Percentiles rank a stretch among this genome's conserved stretches.
These are phyloP conservation scores for Rhodomyrtus psidioides DNA, from an alignment of 441 rosid genomes.

Conservation along the genomic window DNA sequence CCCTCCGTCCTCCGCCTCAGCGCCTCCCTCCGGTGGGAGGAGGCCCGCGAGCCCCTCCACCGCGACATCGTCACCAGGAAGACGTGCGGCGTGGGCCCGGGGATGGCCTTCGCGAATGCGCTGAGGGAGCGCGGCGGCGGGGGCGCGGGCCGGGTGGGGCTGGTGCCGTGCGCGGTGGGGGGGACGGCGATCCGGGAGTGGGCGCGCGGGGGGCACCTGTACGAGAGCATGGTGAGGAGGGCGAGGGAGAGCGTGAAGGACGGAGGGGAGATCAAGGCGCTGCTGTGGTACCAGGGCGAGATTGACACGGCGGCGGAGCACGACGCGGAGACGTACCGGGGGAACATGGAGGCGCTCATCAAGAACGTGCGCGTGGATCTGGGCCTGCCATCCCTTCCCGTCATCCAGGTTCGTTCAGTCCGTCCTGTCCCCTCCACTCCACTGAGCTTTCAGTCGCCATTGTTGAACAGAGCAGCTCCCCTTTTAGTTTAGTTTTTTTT, in stretches of 20 bases:
- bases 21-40: constrained; percentile 9
- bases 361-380: constrained; percentile 61
- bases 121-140: constrained; percentile 20
- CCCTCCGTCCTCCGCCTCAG: constrained; percentile 10
- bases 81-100: constrained; percentile 8
- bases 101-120: constrained; percentile 32
- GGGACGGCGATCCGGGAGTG: constrained; percentile 80
- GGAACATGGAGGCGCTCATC: constrained; percentile 49
- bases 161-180: constrained; percentile 90
- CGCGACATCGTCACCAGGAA: constrained; percentile 4
- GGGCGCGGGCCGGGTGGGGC: constrained; percentile 22
- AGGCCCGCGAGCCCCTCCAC: constrained; percentile 13
- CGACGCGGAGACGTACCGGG: constrained; percentile 54
- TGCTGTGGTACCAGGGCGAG: constrained; percentile 96
- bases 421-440: neutral
- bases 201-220: constrained; percentile 65
- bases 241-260: constrained; percentile 45
- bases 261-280: constrained; percentile 49
- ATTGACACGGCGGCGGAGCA: constrained; percentile 46
- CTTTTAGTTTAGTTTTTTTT: too few relatives aligned
- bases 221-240: constrained; percentile 68
- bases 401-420: constrained; percentile 51
- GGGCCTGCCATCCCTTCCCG: constrained; percentile 59
- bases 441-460: neutral
- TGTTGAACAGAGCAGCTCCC: neutral